Evolutionary conservation across 148 eudicot species (phyloP).

Genomic region (Fagopyrum esculentum): DNA sequence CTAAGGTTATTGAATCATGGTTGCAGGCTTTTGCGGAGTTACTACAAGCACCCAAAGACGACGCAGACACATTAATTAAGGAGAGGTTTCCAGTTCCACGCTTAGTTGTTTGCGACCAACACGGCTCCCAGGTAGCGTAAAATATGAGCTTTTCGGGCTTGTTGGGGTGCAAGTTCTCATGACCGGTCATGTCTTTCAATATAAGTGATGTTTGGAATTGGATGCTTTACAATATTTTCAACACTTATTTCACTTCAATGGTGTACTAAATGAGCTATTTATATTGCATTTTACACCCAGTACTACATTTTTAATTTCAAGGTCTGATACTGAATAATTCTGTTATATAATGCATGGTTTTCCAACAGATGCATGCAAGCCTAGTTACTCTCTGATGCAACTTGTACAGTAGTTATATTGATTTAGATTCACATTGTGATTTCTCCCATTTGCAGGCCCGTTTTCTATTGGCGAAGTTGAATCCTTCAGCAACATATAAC

Average conservation of each 20-base stretch:
- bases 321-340: no score
- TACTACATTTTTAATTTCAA: no score
- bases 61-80: slow-evolving; percentile 56
- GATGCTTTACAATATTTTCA: no score
- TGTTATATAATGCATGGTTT: no score
- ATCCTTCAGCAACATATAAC: slow-evolving; percentile 92
- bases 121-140: slow-evolving; percentile 80
- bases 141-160: not conserved
- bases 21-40: slow-evolving; percentile 74
- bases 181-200: no score
- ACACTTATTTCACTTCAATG: no score
- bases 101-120: slow-evolving; percentile 87
- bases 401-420: not conserved
- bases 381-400: not conserved
- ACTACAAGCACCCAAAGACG: slow-evolving; percentile 81
- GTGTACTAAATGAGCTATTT: no score
- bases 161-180: no score
- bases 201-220: no score
- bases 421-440: slow-evolving; percentile 7
- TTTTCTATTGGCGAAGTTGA: slow-evolving; percentile 88
- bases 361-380: not conserved
- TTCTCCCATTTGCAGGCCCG: slow-evolving; percentile 58
- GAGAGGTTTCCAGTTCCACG: slow-evolving; percentile 96
- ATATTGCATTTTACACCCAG: no score
- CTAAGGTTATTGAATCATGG: not conserved